Evolutionary conservation across 108 stramenopile species (phyloP).

Genomic region (Cyclostephanos tholiformis): DNA sequence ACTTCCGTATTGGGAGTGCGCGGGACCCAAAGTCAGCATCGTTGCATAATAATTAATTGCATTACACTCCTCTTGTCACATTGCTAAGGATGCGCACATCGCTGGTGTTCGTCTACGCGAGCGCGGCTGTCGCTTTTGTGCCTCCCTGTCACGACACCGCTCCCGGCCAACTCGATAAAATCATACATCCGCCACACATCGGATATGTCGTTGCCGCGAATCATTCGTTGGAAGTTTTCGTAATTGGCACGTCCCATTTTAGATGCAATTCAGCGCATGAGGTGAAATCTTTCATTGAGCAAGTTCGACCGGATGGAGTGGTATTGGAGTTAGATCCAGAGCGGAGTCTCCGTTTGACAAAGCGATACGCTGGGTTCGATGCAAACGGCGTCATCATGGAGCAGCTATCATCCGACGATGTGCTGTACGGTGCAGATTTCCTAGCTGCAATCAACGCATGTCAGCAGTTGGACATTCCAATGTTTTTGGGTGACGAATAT

Average conservation of each 20-base stretch:
- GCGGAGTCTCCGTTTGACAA: constrained; percentile 54
- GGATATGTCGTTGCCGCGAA: constrained; percentile 17
- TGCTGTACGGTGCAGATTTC: constrained; percentile 60
- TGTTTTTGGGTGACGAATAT: constrained; percentile 65
- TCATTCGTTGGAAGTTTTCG: constrained; percentile 25
- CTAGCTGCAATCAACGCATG: constrained; percentile 51
- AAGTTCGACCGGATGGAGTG: constrained; percentile 55
- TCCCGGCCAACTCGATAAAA: background rate
- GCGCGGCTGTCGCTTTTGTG: background rate
- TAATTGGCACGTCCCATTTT: constrained; percentile 65
- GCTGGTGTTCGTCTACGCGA: background rate
- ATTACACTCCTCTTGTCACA: too few relatives aligned
- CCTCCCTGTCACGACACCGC: background rate
- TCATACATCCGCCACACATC: constrained; percentile 32
- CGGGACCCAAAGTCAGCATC: too few relatives aligned
- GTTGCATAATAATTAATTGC: too few relatives aligned
- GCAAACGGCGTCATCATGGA: background rate
- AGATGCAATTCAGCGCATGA: constrained; percentile 55
- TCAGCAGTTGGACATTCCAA: constrained; percentile 52
- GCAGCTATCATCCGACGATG: constrained; percentile 3
- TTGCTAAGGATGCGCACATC: constrained; percentile 2
- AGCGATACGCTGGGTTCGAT: constrained; percentile 44
- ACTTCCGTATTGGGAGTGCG: too few relatives aligned
- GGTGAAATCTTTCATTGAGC: constrained; percentile 47
- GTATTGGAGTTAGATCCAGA: constrained; percentile 64